Base-by-base conservation (phyloP, 2,329 filamentous ascomycete species). In the Chaetomium globosum region DNA sequence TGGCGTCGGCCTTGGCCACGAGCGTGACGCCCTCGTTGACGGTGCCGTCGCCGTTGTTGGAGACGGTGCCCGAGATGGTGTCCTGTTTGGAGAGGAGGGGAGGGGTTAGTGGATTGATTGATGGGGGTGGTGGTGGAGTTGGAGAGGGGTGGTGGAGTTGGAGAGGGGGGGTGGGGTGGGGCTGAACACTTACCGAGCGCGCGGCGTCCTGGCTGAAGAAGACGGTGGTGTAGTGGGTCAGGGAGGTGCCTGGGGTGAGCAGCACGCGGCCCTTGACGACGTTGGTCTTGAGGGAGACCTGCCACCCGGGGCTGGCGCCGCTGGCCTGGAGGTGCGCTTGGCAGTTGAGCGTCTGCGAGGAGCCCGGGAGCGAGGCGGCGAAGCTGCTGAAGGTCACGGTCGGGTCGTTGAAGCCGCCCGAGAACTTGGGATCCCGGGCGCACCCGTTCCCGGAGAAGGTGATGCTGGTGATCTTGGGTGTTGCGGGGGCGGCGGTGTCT, bases 381-480 rank as follows among this genome's bases (percentile, higher is more conserved):
- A 75, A 72, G 57, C 65, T 57, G 60, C 46, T 39, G 63, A 69
- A 74, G 21, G 67, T 69, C 57, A 74, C 65, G 10, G 67, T 68
- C 48, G 70, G 72, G 69, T 76, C 73, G 63, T 71, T 68, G 68
- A 75, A 74, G 61, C 68, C 69, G 30, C 76, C 76, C 10, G 71
- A 70, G 58, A 72, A 70, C 54, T 74, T 74, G 36, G 70, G 74
- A 36, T 77, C 74, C 28, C 70, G 66, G 53, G 74, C 71, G 65
- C 78, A 80, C 16, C 78, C 78, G 65, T 63, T 75, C 62, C 78
- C 78, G 30, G 75, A 77, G 69, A 76, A 79, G 51, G 69, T 69
- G 61, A 79, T 71, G 39, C 74, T 76, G 4, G 70, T 70, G 64
- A 79, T 73, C 59, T 65, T 69, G 16, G 74, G 76, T 23, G 71